Percentiles rank a stretch among this genome's conserved stretches.
These are phyloP conservation scores for Cutaneotrichosporon sp. DNA, from an alignment of 1,284 basidiomycete genomes.

Conservation along the genomic window DNA sequence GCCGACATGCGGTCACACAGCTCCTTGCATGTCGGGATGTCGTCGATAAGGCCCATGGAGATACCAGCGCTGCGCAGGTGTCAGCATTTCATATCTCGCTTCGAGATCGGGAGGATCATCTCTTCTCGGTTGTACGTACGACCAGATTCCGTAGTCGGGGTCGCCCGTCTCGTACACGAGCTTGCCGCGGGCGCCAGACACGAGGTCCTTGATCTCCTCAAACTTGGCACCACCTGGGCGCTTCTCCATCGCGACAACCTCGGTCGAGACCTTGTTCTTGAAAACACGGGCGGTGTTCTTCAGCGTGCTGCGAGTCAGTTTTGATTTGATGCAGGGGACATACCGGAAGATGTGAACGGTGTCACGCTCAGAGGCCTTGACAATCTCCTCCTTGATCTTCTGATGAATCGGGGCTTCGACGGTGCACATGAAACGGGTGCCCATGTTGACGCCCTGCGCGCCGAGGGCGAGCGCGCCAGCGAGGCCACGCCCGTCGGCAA, in stretches of 20 bases:
- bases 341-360: conserved; percentile 78
- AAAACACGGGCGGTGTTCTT: conserved; percentile 83
- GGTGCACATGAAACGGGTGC: conserved; percentile 45
- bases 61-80: conserved; percentile 60
- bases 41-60: conserved; percentile 72
- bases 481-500: conserved; percentile 75
- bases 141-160: conserved; percentile 81
- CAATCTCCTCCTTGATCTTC: conserved; percentile 84
- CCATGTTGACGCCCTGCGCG: conserved; percentile 82
- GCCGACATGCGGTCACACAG: conserved; percentile 66
- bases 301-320: conserved; percentile 51
- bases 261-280: conserved; percentile 53
- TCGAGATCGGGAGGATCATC: too few relatives aligned
- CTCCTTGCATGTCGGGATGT: conserved; percentile 76
- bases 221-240: conserved; percentile 81
- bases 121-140: conserved; percentile 25
- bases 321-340: conserved; percentile 1
- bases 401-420: conserved; percentile 71
- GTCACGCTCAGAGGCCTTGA: conserved; percentile 72
- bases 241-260: conserved; percentile 76
- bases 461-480: conserved; percentile 77
- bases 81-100: background rate
- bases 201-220: conserved; percentile 74
- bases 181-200: conserved; percentile 64
- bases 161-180: conserved; percentile 81